Evolutionary conservation across 371 early-diverging fungal species (phyloP).

Genomic region (Apophysomyces variabilis): DNA sequence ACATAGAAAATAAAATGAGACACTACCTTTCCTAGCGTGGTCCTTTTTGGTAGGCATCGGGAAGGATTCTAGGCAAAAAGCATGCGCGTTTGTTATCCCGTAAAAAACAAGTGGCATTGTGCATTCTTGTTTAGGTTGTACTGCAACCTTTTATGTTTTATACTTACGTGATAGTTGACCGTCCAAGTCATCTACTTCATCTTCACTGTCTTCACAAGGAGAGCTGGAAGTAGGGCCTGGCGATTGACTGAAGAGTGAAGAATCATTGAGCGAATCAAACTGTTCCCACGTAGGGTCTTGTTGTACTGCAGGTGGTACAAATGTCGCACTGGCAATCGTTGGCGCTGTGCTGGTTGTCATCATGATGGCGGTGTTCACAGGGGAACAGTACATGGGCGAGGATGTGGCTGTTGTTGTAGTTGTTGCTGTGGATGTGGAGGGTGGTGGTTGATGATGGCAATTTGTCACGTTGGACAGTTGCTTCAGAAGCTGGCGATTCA

Average conservation of each 20-base stretch:
- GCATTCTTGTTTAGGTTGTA: not conserved
- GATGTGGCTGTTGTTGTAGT: not conserved
- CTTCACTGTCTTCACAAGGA: not conserved
- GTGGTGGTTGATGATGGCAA: not conserved
- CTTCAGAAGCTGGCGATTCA: constrained; percentile 26
- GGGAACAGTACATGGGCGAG: not conserved
- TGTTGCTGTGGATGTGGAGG: too few relatives aligned
- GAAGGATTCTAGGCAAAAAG: not conserved
- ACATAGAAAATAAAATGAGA: not conserved
- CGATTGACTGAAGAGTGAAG: not conserved
- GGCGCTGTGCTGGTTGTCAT: not conserved
- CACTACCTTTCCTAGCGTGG: not conserved
- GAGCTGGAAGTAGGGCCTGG: not conserved
- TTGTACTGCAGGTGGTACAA: constrained; percentile 1
- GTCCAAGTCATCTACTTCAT: not conserved
- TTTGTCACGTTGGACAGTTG: constrained; percentile 14
- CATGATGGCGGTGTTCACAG: not conserved
- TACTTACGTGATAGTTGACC: not conserved
- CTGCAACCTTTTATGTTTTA: not conserved
- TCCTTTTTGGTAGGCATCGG: not conserved
- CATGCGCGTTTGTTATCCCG: not conserved
- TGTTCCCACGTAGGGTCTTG: not conserved
- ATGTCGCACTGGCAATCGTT: not conserved
- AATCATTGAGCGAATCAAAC: not conserved
- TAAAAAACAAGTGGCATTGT: not conserved